A percentile compares a stretch with the other conserved stretches of the same genome.
These are phyloP conservation scores for Didymella glomerata DNA, from an alignment of 2,329 filamentous ascomycete genomes.

Conservation along the genomic window DNA sequence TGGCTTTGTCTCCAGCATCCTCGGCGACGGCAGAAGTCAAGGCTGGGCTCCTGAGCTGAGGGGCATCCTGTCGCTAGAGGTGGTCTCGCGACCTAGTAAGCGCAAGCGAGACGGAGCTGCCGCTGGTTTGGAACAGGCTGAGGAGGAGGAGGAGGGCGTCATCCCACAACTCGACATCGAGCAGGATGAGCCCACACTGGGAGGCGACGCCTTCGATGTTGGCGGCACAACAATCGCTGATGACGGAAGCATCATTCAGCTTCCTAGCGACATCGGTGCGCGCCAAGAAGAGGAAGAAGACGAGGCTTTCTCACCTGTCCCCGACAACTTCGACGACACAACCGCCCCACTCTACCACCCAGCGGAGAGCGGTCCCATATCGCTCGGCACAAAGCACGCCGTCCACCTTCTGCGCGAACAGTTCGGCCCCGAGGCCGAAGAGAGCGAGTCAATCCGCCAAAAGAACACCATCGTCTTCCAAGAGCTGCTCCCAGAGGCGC, in stretches of 20 bases:
- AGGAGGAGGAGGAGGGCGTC: constrained; percentile 64
- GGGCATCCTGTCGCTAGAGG: constrained; percentile 87
- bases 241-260: constrained; percentile 41
- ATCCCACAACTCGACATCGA: constrained; percentile 71
- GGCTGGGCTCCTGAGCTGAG: constrained; percentile 92
- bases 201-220: constrained; percentile 55
- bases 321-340: constrained; percentile 78
- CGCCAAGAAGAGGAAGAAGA: constrained; percentile 43
- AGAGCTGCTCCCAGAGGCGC: constrained; percentile 82
- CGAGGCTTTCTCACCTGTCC: constrained; percentile 46
- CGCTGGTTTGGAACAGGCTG: constrained; percentile 77
- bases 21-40: constrained; percentile 79
- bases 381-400: constrained; percentile 90
- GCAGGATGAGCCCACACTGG: constrained; percentile 58
- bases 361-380: constrained; percentile 84
- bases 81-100: constrained; percentile 80
- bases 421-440: constrained; percentile 77
- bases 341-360: constrained; percentile 79
- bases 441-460: constrained; percentile 73
- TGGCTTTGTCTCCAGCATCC: constrained; percentile 85
- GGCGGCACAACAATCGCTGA: constrained; percentile 43
- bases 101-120: constrained; percentile 91
- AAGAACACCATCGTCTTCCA: constrained; percentile 86
- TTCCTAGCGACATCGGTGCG: constrained; percentile 38
- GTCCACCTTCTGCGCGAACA: constrained; percentile 92